Base-by-base conservation (phyloP, 345 rosid genomes). In the Gossypium longicalyx region DNA sequence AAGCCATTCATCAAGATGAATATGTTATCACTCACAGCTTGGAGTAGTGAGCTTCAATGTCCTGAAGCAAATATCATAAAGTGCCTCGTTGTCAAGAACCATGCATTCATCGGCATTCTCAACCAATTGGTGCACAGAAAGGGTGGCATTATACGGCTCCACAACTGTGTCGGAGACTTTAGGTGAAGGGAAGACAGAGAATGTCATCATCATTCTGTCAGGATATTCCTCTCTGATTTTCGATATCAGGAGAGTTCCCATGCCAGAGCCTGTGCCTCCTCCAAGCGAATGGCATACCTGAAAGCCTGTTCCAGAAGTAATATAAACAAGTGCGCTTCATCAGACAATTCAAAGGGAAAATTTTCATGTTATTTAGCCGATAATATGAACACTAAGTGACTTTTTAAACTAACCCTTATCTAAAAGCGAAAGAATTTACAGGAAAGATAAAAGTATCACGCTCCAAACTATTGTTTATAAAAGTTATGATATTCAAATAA, bases 91-190 rank as follows among this genome's bases (percentile, higher is more conserved):
- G 85, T 93, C 98, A 7, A 93, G 93, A 67, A 91, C 98, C 97
- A 93, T 93, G 81, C 98, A 91, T 77, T 91, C 98, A 71, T 94
- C 98, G 62, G 97, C 98, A 67, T 94, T 94, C 80, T 94, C 98
- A 0, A 94, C 98, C 76, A 94, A 85, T 82, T 94, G 98, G 75
- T 94, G 98, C 74, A 94, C 98, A 0, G 98, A 94, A 80, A 94
- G 97, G 73, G 98, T 94, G 7, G 98, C 97, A 67, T 94, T 94
- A 80, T 94, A 94, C 1, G 98, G 98, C 82, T 94, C 97, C 71
- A 94, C 98, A 19, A 94, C 98, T 0, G 98, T 93, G 86, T 93
- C 98, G n/a, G 98, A 93, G 84, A 93, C 98, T 79, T 93, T 93
- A 13, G 98, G 98, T 41, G 98, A 93, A 45, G 98, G 98, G 81